These are phyloP conservation scores for Smallanthus sonchifolius DNA, from an alignment of 129 eudicot species.

Conservation along the genomic window DNA sequence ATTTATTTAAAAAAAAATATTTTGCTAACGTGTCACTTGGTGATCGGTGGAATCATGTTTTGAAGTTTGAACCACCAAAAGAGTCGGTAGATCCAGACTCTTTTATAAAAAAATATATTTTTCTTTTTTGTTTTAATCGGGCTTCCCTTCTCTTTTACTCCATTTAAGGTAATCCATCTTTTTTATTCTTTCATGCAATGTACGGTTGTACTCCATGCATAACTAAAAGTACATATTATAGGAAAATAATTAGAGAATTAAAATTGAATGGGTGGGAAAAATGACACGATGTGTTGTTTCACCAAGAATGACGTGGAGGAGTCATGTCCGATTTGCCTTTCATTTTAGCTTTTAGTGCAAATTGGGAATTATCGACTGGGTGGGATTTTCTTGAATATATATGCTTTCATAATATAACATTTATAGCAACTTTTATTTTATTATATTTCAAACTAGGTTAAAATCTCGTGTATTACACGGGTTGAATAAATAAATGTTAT, in stretches of 20 bases:
- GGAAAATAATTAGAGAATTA: background rate
- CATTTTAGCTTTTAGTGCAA: slow-evolving; percentile 16
- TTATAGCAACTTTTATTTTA: background rate
- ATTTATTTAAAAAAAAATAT: background rate
- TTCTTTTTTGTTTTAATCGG: background rate
- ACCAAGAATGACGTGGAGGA: slow-evolving; percentile 35
- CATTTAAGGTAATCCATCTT: background rate
- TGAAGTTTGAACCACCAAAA: background rate
- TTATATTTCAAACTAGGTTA: background rate
- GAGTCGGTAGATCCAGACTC: background rate
- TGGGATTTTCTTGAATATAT: background rate
- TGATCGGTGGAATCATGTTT: background rate
- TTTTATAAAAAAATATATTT: background rate
- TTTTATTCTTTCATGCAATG: background rate
- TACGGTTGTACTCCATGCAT: slow-evolving; percentile 10
- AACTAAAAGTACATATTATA: background rate
- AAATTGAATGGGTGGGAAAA: slow-evolving; percentile 8
- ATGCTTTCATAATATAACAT: background rate
- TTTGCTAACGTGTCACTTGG: background rate
- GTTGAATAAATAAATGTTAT: no score
- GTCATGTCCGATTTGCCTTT: slow-evolving; percentile 11
- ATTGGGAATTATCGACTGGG: slow-evolving; percentile 6
- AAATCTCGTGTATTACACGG: no score
- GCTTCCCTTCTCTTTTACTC: background rate
- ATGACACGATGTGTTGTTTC: slow-evolving; percentile 26